phyloP scores from a whole-genome alignment of 805 yeast species.

The Clavispora santaluciae region DNA sequence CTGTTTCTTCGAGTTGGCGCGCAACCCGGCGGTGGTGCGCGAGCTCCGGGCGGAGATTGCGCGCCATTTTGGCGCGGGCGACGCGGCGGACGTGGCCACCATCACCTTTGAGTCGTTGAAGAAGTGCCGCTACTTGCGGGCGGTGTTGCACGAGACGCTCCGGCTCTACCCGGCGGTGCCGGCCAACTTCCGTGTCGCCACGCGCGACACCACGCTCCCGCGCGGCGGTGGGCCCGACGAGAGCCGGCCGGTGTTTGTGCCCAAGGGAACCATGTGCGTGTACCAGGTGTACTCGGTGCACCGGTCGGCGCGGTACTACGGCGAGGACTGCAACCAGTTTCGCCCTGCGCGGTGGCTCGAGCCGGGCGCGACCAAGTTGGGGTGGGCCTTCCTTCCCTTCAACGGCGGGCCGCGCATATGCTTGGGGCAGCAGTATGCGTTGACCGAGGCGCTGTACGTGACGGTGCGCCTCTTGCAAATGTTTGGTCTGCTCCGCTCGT shows the following conservation, averaged over 20 bases:
- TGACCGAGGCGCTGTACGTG: conserved; percentile 19
- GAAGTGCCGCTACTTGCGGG: conserved; percentile 42
- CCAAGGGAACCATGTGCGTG: conserved; percentile 39
- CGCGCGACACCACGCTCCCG: conserved; percentile 45
- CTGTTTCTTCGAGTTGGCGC: conserved; percentile 40
- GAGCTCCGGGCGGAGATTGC: conserved; percentile 35
- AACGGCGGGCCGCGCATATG: conserved; percentile 23
- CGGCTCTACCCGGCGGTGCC: conserved; percentile 53
- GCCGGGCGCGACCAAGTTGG: conserved; percentile 12
- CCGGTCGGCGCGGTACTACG: conserved; percentile 33
- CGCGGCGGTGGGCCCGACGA: conserved; percentile 45
- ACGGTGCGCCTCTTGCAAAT: conserved; percentile 16
- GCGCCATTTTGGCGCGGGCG: conserved; percentile 29
- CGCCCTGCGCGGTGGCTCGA: conserved; percentile 48
- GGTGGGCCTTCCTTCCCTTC: conserved; percentile 21
- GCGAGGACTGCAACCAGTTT: conserved; percentile 41
- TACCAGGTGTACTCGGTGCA: conserved; percentile 41
- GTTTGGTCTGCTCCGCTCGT: conserved; percentile 7
- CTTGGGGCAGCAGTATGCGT: conserved; percentile 22
- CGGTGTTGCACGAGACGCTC: conserved; percentile 44
- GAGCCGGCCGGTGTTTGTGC: conserved; percentile 33
- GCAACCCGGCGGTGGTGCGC: conserved; percentile 34
- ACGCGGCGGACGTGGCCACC: conserved; percentile 29
- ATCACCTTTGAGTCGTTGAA: conserved; percentile 47
- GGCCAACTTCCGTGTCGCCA: conserved; percentile 42